Base-by-base conservation (phyloP, 306 rosid species). In the Astragalus glycyphyllos region DNA sequence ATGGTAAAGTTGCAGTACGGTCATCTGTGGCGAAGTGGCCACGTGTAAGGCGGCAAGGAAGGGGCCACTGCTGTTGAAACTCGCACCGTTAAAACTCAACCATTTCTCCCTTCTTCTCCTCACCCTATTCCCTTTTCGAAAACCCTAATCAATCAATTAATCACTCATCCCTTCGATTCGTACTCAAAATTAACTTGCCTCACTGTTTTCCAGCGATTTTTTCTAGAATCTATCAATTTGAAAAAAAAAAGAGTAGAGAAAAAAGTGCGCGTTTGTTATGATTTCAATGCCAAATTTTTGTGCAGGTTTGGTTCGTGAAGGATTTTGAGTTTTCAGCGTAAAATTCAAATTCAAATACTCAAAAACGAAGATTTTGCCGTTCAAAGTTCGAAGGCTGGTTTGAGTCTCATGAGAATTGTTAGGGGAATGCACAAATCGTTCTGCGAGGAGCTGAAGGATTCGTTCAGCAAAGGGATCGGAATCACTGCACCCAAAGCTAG, bases 361-460 rank as follows among this genome's bases (percentile, higher is more conserved):
- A 6, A 14, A 15, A 14, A 15, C 68, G 82, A 84, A 79, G 91
- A 83, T 84, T 83, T 86, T 81, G 77, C 85, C 85, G 84, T 81
- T 85, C 86, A 73, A 78, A 85, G 86, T 87, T 78, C 56, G 81
- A 77, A 77, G 7, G 7, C 8, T 35, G 79, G 73, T 86, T 37
- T 17, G 88, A 86, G 90, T 92, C 98, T 92, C 84, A 92, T 92
- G 98, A 89, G 88, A 89, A 87, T 92, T 89, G 87, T 86, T 78
- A 86, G 92, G 98, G 96, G 90, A 89, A 89, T 92, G 98, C 98
- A 84, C 90, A 89, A 82, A 83, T 82, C 84, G 89, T 86, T 83
- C 88, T 79, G 88, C 78, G 83, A 77, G 89, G 88, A 86, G 78
- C 84, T 80, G 76, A 86, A 63, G 86, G 73, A 79, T 46, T 82